Base-by-base conservation (phyloP, 2,329 filamentous ascomycete genomes). In the Elsinoe fawcettii region DNA sequence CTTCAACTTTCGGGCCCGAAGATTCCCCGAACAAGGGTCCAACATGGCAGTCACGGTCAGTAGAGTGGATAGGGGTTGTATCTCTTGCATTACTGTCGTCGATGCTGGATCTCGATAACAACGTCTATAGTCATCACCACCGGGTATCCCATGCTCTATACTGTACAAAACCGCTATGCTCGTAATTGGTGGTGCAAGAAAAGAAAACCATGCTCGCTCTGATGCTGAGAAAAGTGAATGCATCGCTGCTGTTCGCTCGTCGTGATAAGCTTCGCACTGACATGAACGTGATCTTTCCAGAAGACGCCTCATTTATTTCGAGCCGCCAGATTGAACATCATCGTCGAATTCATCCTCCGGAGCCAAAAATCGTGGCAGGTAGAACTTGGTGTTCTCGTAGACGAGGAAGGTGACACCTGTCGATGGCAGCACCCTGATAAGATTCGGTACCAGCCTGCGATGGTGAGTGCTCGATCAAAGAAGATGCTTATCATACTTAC, bases 361-460 rank as follows among this genome's bases (percentile, higher is more conserved):
- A 5, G 34, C 25, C 18, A 34, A 73, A 27, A 75, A 63, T 47
- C 69, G 68, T 4, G 76, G 75, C 34, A 95, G 69, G 68, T 88
- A 85, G 63, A 81, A 83, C 73, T 87, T 90, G 59, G 87, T 85
- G 71, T 97, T 97, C 76, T 99, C 93, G 73, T 97, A 97, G 22
- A 97, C 91, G 65, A 99, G 73, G 69, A 99, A 97, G 1, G 92
- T 97, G 56, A 96, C 89, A 82, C 93, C 95, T 2, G 93, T 97
- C 30, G 90, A 91, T 2, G 93, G 93, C 71, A 99, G 77, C 25
- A 97, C 93, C 60, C 93, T 82, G 55, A 96, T 77, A n/a, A 96
- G 80, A 63, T 92, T 95, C 0, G 92, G 91, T 39, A 89, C 83
- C 58, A 97, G 75, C 1, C 72, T 74, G 55, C 9, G 39, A 14